These are phyloP conservation scores for Actinidia arguta DNA, from an alignment of 179 eudicot species.

Conservation along the genomic window DNA sequence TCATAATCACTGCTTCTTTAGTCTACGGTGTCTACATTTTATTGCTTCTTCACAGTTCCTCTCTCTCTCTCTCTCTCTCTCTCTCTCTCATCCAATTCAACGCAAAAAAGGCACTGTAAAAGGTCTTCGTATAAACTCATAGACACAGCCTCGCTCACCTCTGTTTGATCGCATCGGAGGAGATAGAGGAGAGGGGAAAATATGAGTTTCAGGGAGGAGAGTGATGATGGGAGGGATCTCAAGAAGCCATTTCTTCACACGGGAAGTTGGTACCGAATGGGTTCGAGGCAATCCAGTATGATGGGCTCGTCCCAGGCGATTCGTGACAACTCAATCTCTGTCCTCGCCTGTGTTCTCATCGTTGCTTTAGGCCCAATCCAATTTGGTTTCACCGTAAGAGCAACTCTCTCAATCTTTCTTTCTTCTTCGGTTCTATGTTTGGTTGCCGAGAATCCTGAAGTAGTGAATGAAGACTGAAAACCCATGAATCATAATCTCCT, in stretches of 20 bases:
- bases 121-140: neutral
- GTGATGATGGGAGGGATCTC: conserved; percentile 71
- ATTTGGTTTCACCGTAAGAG: conserved; percentile 87
- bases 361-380: conserved; percentile 97
- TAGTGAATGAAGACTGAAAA: neutral
- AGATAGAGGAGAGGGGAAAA: neutral
- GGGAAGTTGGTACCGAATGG: conserved; percentile 97
- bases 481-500: neutral
- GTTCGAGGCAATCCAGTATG: conserved; percentile 88
- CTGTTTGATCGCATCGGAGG: neutral
- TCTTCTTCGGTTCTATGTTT: neutral
- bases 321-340: conserved; percentile 82
- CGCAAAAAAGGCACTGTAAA: neutral
- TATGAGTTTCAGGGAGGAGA: conserved; percentile 80
- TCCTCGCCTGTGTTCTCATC: conserved; percentile 88
- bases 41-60: neutral
- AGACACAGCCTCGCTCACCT: neutral
- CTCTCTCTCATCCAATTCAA: conserved; percentile 8
- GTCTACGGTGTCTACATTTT: no score
- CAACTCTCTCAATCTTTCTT: neutral
- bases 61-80: no score
- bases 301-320: conserved; percentile 79
- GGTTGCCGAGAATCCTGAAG: conserved; percentile 6
- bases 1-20: no score
- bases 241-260: conserved; percentile 90